A percentile compares a stretch with the other conserved stretches of the same genome.
Conservation (phyloP, 257 asterid genomes). For the Rauvolfia tetraphylla region DNA sequence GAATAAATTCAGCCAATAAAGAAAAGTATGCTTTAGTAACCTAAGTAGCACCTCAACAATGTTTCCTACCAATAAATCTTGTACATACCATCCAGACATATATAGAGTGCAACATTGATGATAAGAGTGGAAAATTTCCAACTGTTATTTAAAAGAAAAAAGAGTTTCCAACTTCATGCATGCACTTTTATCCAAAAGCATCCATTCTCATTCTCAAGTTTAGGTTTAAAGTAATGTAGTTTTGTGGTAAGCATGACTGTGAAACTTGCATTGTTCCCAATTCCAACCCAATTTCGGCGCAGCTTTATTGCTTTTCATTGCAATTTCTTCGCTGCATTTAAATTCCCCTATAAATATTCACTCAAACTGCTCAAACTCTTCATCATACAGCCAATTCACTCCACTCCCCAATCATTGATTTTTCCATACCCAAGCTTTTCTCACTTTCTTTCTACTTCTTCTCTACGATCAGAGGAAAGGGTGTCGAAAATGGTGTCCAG, state of each 20-base stretch:
- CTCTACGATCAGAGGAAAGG: neutral
- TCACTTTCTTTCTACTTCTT: neutral
- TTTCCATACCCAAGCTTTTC: neutral
- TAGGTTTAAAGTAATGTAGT: slow-evolving; percentile 13
- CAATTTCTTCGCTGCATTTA: slow-evolving; percentile 12
- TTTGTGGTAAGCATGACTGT: neutral
- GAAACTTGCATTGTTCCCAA: neutral
- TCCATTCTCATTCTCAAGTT: neutral
- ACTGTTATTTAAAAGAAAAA: neutral
- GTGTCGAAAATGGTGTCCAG: neutral
- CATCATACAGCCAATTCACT: slow-evolving; percentile 18
- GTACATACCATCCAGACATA: no score
- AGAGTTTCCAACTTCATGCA: neutral
- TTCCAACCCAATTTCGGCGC: neutral
- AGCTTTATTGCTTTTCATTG: slow-evolving; percentile 8
- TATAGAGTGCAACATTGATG: no score
- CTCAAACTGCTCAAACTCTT: slow-evolving; percentile 24
- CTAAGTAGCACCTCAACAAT: no score
- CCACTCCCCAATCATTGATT: no score
- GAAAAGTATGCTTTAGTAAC: no score
- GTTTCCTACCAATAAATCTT: no score
- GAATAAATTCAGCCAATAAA: no score
- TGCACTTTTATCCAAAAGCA: slow-evolving; percentile 17
- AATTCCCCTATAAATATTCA: slow-evolving; percentile 33
- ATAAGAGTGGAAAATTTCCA: neutral